Evolutionary conservation across 2,329 filamentous ascomycete genomes (phyloP).

Genomic region (Paecilomyces sp.): DNA sequence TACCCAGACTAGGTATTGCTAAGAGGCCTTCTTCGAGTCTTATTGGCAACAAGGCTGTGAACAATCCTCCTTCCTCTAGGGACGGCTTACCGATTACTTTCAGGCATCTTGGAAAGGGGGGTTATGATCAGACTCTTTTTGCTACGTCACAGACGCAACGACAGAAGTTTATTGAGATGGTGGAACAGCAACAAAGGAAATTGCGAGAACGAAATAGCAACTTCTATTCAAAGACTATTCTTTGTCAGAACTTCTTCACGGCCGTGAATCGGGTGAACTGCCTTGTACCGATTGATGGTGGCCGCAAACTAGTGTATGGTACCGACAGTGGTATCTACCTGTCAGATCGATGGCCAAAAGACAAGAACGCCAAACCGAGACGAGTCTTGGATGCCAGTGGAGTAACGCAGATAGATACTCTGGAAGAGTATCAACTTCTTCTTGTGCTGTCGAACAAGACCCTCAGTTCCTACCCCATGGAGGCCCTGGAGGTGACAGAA

Average conservation of each 20-base stretch:
- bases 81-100: slow-evolving; percentile 95
- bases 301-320: slow-evolving; percentile 86
- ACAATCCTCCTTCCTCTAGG: slow-evolving; percentile 45
- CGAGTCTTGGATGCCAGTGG: slow-evolving; percentile 78
- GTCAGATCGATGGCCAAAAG: slow-evolving; percentile 82
- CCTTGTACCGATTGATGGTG: slow-evolving; percentile 88
- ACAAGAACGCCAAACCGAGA: slow-evolving; percentile 63
- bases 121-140: slow-evolving; percentile 86
- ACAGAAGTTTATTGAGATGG: slow-evolving; percentile 95
- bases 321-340: slow-evolving; percentile 93
- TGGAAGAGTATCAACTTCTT: slow-evolving; percentile 90
- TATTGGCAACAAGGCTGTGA: slow-evolving; percentile 52
- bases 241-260: slow-evolving; percentile 86
- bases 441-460: slow-evolving; percentile 91
- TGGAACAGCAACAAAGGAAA: slow-evolving; percentile 82
- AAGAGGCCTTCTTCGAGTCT: slow-evolving; percentile 87
- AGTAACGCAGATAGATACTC: slow-evolving; percentile 90
- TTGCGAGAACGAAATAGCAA: slow-evolving; percentile 66
- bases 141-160: slow-evolving; percentile 78
- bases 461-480: slow-evolving; percentile 78
- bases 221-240: slow-evolving; percentile 60
- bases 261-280: slow-evolving; percentile 86
- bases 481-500: slow-evolving; percentile 79
- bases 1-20: slow-evolving; percentile 68
- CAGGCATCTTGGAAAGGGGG: slow-evolving; percentile 88